Conservation (phyloP, 495 filamentous ascomycete species). For the Aspergillus funiculosus region DNA sequence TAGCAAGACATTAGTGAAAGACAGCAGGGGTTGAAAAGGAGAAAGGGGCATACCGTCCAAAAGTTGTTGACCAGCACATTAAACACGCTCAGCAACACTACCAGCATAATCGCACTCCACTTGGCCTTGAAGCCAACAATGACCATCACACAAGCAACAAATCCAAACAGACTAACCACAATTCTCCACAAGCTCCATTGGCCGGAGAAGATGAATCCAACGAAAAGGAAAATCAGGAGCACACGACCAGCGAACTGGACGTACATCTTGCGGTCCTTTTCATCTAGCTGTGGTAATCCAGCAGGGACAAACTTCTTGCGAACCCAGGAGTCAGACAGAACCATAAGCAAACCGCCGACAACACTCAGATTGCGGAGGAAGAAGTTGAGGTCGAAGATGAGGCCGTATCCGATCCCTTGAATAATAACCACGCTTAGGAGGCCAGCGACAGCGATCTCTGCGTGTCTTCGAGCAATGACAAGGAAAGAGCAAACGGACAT, state of each 20-base stretch:
- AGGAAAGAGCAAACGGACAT: conserved; percentile 79
- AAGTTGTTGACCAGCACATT: conserved; percentile 99
- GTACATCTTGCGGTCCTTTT: conserved; percentile 99
- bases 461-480: conserved; percentile 86
- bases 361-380: conserved; percentile 98
- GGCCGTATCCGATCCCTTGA: conserved; percentile 94
- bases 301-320: conserved; percentile 96
- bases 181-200: conserved; percentile 85
- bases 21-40: background rate
- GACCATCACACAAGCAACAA: conserved; percentile 95
- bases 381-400: conserved; percentile 99
- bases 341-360: conserved; percentile 95
- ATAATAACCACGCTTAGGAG: conserved; percentile 86
- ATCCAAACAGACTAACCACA: conserved; percentile 71
- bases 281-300: conserved; percentile 85
- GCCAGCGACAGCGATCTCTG: conserved; percentile 84
- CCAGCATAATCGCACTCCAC: conserved; percentile 89
- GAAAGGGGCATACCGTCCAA: conserved; percentile 80
- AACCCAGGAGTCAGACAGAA: conserved; percentile 95
- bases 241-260: conserved; percentile 95
- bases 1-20: conserved; percentile 38
- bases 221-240: conserved; percentile 93
- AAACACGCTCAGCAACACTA: conserved; percentile 91
- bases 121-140: conserved; percentile 99
- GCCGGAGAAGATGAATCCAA: conserved; percentile 93